Conservation (phyloP, 345 rosid species). For the Salix viminalis region DNA sequence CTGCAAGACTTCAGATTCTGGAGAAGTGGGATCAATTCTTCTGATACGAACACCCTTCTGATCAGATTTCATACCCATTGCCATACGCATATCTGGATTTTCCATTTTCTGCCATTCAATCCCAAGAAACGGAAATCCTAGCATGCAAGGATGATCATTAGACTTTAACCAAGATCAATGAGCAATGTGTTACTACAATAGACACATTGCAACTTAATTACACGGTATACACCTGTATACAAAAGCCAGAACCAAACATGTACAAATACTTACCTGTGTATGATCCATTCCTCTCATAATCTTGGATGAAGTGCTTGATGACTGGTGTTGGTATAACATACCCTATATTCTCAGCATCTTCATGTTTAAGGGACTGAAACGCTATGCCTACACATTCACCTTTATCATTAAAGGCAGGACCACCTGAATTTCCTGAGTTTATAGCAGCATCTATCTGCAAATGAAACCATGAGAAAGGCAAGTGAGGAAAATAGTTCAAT, state of each 20-base stretch:
- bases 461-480: not conserved
- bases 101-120: slow-evolving; percentile 99
- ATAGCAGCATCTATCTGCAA: slow-evolving; percentile 96
- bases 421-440: slow-evolving; percentile 96
- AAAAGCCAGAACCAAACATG: not conserved
- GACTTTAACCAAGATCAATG: not conserved
- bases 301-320: slow-evolving; percentile 79
- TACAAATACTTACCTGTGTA: slow-evolving; percentile 58
- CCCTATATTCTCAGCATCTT: slow-evolving; percentile 93
- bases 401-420: slow-evolving; percentile 92
- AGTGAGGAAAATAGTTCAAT: not conserved
- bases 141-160: slow-evolving; percentile 6
- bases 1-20: slow-evolving; percentile 75
- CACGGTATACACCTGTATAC: not conserved
- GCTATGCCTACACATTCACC: slow-evolving; percentile 94
- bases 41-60: slow-evolving; percentile 94
- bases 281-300: slow-evolving; percentile 79
- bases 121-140: slow-evolving; percentile 88
- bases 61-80: slow-evolving; percentile 77
- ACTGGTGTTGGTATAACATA: slow-evolving; percentile 97
- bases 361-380: slow-evolving; percentile 92
- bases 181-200: not conserved
- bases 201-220: not conserved
- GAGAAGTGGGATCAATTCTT: slow-evolving; percentile 89
- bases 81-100: slow-evolving; percentile 76